Evolutionary conservation across 2,329 filamentous ascomycete genomes (phyloP), one percentile per base, ranked within the genome.

Genomic region (Penicillium sp.): DNA sequence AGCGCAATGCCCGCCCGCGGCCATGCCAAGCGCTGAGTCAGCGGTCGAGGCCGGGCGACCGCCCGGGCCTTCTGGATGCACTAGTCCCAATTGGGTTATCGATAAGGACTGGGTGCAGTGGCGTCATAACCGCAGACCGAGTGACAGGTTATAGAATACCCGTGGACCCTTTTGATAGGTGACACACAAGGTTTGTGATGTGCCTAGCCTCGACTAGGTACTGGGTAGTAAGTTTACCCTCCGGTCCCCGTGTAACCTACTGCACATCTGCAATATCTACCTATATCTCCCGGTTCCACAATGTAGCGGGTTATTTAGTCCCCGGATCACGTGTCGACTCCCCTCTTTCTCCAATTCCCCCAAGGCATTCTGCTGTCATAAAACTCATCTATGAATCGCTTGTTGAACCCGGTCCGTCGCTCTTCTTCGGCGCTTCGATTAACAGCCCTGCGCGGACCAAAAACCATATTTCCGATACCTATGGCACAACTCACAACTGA

Each of bases 1-100:
- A 40, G 27, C 35, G 18, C 44, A 40, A 31, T 16, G 27, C 35
- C 25, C 34, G 41, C 27, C 39, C 16, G 25, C 23, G 35, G 23
- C n/a, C 25, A 50, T 21, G 41, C 60, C 59, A 58, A 60, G 38
- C 50, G 66, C 61, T 70, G 65, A 72, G 50, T 72, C 67, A 71
- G 62, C 65, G 48, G 49, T 54, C 52, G 51, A 58, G 56, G 53
- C 61, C 55, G 29, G 41, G 29, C 29, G 29, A 10, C 3, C 29
- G 9, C 29, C 10, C 29, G 9, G 27, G 9, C 9, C 60, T 52
- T 29, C 47, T 50, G 57, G 51, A 48, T 46, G 25, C 42, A 52
- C 60, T 64, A 65, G 48, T 54, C 58, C 59, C 2, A 6, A 50
- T 65, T 51, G 3, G 59, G 59, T 41, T 57, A 61, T 67, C 57